These are phyloP conservation scores for Cichorium intybus DNA, from an alignment of 140 eudicot species.

Conservation along the genomic window DNA sequence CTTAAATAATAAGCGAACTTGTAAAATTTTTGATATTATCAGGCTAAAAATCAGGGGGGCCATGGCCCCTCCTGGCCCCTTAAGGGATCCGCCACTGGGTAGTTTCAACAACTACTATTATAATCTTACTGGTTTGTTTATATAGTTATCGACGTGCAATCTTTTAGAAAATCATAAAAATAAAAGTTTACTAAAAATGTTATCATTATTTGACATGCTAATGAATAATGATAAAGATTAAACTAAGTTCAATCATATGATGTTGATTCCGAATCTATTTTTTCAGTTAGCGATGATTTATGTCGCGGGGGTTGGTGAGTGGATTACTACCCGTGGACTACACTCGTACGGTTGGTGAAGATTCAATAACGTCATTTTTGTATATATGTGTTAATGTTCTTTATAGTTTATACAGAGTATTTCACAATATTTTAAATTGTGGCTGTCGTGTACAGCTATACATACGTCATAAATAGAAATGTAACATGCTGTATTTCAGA, in stretches of 20 bases:
- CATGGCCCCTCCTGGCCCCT: too few species aligned
- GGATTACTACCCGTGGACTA: slow-evolving; percentile 8
- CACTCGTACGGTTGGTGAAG: slow-evolving; percentile 5
- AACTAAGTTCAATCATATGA: neutral
- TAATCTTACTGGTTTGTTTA: neutral
- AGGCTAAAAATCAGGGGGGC: too few species aligned
- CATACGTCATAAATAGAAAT: too few species aligned
- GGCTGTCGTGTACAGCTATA: too few species aligned
- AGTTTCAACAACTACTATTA: neutral
- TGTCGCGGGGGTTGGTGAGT: slow-evolving; percentile 21
- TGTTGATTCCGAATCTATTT: neutral
- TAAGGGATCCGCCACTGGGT: too few species aligned
- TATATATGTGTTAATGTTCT: neutral
- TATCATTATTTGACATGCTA: neutral
- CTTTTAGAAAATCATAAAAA: neutral
- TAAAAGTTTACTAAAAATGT: neutral
- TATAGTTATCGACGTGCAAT: neutral
- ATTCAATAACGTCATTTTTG: neutral
- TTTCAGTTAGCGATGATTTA: neutral
- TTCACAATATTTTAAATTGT: too few species aligned
- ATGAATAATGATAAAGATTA: neutral
- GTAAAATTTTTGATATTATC: too few species aligned
- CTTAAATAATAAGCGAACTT: too few species aligned
- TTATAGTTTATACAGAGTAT: neutral
- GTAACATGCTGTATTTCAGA: too few species aligned